A percentile compares a stretch with the other conserved stretches of the same genome.
Evolutionary conservation across 257 asterid genomes (phyloP).

Genomic region (Petunia secreta): DNA sequence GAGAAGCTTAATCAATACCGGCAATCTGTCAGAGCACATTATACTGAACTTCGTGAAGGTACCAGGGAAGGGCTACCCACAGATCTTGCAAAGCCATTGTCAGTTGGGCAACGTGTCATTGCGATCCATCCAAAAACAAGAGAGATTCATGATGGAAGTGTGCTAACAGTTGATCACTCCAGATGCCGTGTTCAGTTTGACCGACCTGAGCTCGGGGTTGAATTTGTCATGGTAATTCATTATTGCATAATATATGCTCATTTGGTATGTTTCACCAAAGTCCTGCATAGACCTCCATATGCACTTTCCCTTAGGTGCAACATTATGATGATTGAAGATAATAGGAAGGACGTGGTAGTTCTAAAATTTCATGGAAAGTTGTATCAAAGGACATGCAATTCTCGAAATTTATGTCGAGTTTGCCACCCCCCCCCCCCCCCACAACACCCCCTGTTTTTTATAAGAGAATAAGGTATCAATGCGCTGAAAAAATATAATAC

Average conservation of each 20-base stretch:
- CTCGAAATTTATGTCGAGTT: too few species aligned
- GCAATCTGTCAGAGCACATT: slow-evolving; percentile 86
- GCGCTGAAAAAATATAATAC: too few species aligned
- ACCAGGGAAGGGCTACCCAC: slow-evolving; percentile 81
- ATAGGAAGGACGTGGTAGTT: background rate
- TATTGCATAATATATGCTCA: slow-evolving; percentile 1
- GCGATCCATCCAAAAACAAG: slow-evolving; percentile 96
- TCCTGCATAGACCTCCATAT: background rate
- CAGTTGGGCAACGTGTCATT: slow-evolving; percentile 93
- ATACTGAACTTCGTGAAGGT: slow-evolving; percentile 87
- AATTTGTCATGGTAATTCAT: slow-evolving; percentile 77
- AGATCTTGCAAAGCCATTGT: slow-evolving; percentile 88
- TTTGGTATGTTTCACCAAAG: background rate
- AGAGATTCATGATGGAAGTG: slow-evolving; percentile 88
- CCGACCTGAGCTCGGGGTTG: slow-evolving; percentile 92
- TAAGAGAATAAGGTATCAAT: too few species aligned
- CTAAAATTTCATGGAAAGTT: background rate
- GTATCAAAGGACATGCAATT: background rate
- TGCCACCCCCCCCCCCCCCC: too few species aligned
- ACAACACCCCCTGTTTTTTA: too few species aligned
- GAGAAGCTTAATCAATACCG: slow-evolving; percentile 89
- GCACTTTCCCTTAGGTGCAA: background rate
- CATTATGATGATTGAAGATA: slow-evolving; percentile 8
- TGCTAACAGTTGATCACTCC: slow-evolving; percentile 83
- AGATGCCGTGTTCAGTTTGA: slow-evolving; percentile 93